Evolutionary conservation across 495 filamentous ascomycete genomes (phyloP).

Genomic region (Penicillium maclennaniae): DNA sequence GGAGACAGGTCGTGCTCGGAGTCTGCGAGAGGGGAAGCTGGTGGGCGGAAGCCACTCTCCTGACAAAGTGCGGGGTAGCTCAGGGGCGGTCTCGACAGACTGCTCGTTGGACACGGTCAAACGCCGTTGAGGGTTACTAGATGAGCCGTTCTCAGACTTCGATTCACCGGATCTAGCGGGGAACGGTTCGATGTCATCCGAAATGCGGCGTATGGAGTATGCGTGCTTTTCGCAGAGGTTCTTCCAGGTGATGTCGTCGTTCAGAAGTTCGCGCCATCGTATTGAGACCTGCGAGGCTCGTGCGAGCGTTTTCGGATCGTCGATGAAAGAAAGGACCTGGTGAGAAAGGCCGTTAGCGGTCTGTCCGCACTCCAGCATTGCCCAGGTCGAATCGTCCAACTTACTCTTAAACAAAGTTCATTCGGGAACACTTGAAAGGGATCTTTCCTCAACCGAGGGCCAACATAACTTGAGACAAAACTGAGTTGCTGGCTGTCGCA

Average conservation of each 20-base stretch:
- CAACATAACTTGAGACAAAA: conserved; percentile 91
- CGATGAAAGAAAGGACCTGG: conserved; percentile 87
- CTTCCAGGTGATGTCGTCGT: conserved; percentile 98
- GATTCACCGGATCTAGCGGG: conserved; percentile 25
- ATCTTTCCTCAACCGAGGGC: conserved; percentile 90
- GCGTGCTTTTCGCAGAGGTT: conserved; percentile 88
- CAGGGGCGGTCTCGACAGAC: conserved; percentile 25
- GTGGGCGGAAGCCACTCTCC: conserved; percentile 36
- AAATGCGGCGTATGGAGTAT: conserved; percentile 62
- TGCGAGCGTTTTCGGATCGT: conserved; percentile 88
- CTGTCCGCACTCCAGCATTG: conserved; percentile 2
- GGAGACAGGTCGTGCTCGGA: conserved; percentile 52
- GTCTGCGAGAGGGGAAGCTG: conserved; percentile 28
- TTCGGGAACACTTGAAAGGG: conserved; percentile 86
- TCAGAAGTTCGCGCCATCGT: conserved; percentile 87
- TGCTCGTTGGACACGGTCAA: conserved; percentile 27
- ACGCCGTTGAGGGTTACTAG: conserved; percentile 24
- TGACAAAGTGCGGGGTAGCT: conserved; percentile 32
- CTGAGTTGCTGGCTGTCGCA: conserved; percentile 93
- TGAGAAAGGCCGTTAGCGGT: conserved; percentile 5
- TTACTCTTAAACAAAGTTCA: conserved; percentile 84
- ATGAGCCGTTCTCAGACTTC: conserved; percentile 15
- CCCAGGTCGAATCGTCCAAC: conserved; percentile 9
- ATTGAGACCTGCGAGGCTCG: conserved; percentile 89
- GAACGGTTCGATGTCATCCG: conserved; percentile 40